These are phyloP conservation scores for Penicillium hesseltinei DNA, from an alignment of 2,329 filamentous ascomycete genomes.

Conservation along the genomic window DNA sequence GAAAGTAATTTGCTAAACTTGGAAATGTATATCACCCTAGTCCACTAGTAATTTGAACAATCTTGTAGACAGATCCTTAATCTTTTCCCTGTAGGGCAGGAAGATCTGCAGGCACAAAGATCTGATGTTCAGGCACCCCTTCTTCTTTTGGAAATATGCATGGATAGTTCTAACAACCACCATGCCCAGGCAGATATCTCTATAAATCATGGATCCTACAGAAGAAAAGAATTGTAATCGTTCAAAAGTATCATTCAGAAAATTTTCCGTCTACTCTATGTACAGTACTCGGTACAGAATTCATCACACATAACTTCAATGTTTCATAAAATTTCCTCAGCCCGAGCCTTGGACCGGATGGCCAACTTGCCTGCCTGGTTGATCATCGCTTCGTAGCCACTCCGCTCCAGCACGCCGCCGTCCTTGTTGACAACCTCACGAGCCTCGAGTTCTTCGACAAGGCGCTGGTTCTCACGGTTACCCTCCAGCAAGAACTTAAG, in stretches of 20 bases:
- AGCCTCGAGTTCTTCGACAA: constrained; percentile 51
- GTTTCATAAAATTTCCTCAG: constrained; percentile 5
- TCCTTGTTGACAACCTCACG: constrained; percentile 45
- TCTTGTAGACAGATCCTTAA: neutral
- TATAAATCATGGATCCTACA: neutral
- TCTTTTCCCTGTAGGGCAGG: neutral
- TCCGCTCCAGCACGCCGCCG: constrained; percentile 40
- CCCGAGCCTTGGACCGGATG: constrained; percentile 36
- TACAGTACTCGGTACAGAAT: neutral
- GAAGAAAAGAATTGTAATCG: too few relatives aligned
- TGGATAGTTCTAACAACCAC: neutral
- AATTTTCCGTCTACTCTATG: neutral
- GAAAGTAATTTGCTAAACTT: neutral
- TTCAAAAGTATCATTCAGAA: neutral
- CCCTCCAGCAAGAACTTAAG: constrained; percentile 67
- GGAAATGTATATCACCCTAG: neutral
- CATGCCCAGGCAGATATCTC: too few relatives aligned
- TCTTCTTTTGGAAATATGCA: neutral
- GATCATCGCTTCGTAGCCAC: constrained; percentile 45
- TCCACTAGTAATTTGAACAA: neutral
- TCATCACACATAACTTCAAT: constrained; percentile 8
- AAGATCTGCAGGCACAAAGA: neutral
- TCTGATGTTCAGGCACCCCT: neutral
- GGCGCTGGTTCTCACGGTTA: constrained; percentile 53
- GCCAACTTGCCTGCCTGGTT: constrained; percentile 45